phyloP scores from a whole-genome alignment of 441 rosid genomes.

The Erodium trifolium region DNA sequence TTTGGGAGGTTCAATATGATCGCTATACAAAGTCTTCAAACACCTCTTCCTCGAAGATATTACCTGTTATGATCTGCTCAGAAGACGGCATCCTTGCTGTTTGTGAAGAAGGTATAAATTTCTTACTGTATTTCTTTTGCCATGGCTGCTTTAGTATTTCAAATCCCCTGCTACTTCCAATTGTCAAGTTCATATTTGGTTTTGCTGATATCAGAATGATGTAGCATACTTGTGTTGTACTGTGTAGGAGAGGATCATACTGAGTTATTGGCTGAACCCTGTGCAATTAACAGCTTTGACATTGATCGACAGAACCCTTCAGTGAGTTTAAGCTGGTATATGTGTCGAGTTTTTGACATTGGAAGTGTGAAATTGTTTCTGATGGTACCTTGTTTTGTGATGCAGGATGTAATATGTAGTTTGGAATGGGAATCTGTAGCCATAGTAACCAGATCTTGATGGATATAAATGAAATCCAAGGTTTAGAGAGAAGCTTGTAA shows the following conservation, averaged over 20 bases:
- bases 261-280: constrained; percentile 82
- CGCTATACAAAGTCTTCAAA: constrained; percentile 43
- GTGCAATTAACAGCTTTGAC: constrained; percentile 90
- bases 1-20: constrained; percentile 88
- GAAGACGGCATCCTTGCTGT: constrained; percentile 91
- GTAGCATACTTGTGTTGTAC: not conserved
- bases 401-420: constrained; percentile 82
- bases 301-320: constrained; percentile 72
- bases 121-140: not conserved
- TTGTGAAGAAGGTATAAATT: constrained; percentile 53
- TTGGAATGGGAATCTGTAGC: constrained; percentile 89
- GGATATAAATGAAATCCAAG: not conserved
- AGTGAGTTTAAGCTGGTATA: constrained; percentile 29
- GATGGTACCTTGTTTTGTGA: constrained; percentile 6
- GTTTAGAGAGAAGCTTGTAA: not conserved
- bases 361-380: constrained; percentile 11
- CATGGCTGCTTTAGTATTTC: not conserved
- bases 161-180: no score
- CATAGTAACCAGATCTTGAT: constrained; percentile 48
- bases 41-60: constrained; percentile 50
- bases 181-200: not conserved
- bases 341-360: not conserved
- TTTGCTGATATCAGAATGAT: not conserved
- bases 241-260: constrained; percentile 49
- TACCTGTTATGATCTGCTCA: constrained; percentile 81